phyloP scores from a whole-genome alignment of 1,139 yeast genomes.

The Lodderomyces jiufengensis region DNA sequence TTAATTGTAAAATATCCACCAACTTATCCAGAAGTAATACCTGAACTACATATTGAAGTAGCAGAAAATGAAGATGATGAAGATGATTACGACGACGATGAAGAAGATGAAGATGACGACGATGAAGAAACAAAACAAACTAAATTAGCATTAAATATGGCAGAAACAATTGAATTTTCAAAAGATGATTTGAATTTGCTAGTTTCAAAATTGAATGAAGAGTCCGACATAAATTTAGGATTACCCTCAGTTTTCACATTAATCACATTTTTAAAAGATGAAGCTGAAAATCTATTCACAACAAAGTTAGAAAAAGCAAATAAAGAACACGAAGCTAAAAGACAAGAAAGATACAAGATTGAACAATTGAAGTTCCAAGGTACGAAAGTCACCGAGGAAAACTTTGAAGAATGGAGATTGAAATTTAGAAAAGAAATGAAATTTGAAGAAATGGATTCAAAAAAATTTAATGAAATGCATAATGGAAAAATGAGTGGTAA shows the following conservation, averaged over 20 bases:
- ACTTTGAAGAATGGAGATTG: constrained; percentile 67
- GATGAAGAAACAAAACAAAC: constrained; percentile 13
- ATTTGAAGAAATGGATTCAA: constrained; percentile 46
- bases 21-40: constrained; percentile 68
- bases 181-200: constrained; percentile 43
- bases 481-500: constrained; percentile 79
- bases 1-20: constrained; percentile 66
- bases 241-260: constrained; percentile 85
- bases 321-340: constrained; percentile 52
- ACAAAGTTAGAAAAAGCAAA: constrained; percentile 55
- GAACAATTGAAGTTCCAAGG: constrained; percentile 79
- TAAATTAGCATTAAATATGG: constrained; percentile 27
- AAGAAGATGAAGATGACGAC: constrained; percentile 39
- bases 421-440: constrained; percentile 60
- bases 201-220: constrained; percentile 43
- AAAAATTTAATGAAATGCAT: constrained; percentile 56
- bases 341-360: constrained; percentile 57
- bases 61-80: constrained; percentile 38
- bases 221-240: constrained; percentile 77
- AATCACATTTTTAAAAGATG: constrained; percentile 72
- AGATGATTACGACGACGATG: constrained; percentile 23
- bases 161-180: constrained; percentile 54
- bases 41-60: constrained; percentile 45
- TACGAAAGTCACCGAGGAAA: constrained; percentile 73
- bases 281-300: constrained; percentile 64